Conservation (phyloP, 1,139 yeast genomes). For the Suhomyces bokatorum region DNA sequence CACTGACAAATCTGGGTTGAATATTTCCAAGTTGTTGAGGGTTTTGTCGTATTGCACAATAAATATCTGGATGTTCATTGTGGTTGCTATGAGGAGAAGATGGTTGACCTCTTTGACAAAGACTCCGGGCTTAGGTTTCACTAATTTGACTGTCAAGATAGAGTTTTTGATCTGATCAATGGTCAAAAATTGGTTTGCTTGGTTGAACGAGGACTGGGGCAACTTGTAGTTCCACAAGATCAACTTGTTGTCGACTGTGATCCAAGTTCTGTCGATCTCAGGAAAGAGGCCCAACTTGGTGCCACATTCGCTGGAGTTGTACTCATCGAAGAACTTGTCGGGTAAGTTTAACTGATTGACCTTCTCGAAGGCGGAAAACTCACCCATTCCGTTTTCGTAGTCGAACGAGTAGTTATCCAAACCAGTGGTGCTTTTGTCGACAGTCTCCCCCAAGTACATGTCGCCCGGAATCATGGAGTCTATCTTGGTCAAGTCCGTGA, state of each 20-base stretch:
- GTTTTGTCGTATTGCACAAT: conserved; percentile 62
- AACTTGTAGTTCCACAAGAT: conserved; percentile 80
- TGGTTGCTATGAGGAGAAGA: conserved; percentile 75
- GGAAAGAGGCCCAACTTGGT: conserved; percentile 85
- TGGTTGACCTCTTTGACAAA: conserved; percentile 78
- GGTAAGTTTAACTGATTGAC: conserved; percentile 72
- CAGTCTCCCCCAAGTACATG: conserved; percentile 40
- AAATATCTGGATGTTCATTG: conserved; percentile 72
- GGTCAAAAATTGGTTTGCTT: conserved; percentile 66
- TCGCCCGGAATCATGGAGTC: conserved; percentile 50
- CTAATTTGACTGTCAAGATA: conserved; percentile 72
- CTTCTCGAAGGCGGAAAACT: conserved; percentile 77
- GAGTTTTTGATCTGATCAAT: conserved; percentile 83
- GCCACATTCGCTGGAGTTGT: conserved; percentile 63
- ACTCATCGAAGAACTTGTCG: conserved; percentile 77
- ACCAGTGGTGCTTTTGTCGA: conserved; percentile 40
- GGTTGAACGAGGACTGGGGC: conserved; percentile 50
- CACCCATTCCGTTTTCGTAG: conserved; percentile 43
- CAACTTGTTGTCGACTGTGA: conserved; percentile 78
- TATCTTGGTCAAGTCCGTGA: conserved; percentile 45
- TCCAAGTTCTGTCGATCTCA: conserved; percentile 84
- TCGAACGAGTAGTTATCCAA: conserved; percentile 49
- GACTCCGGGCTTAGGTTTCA: conserved; percentile 75
- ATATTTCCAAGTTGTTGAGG: conserved; percentile 63
- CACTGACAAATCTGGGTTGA: conserved; percentile 80